phyloP scores from a whole-genome alignment of 768 basidiomycete genomes.

The Boletus tomentosulus region DNA sequence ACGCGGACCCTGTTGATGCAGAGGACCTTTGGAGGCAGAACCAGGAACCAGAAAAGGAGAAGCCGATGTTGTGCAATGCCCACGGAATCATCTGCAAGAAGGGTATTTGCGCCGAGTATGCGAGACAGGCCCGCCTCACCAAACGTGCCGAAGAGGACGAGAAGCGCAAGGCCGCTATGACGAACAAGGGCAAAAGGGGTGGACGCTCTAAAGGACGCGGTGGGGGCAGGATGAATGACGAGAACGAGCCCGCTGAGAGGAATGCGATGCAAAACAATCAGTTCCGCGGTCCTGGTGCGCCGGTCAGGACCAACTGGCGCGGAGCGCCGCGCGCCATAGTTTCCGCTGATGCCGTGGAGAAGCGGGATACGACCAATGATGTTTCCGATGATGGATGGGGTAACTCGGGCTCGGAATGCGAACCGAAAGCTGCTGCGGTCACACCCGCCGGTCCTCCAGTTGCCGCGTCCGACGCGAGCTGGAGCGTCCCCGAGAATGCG shows the following conservation, averaged over 20 bases:
- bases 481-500: constrained; percentile 18
- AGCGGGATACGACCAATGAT: constrained; percentile 16
- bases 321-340: constrained; percentile 26
- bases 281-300: constrained; percentile 29
- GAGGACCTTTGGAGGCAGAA: constrained; percentile 19
- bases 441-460: constrained; percentile 1
- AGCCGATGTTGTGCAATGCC: constrained; percentile 24
- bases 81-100: constrained; percentile 35
- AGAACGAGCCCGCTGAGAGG: background rate
- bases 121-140: constrained; percentile 19
- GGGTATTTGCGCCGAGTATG: constrained; percentile 35
- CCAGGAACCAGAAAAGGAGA: background rate
- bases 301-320: constrained; percentile 31
- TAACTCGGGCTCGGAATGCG: constrained; percentile 13
- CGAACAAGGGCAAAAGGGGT: constrained; percentile 20
- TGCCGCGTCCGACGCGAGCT: constrained; percentile 18
- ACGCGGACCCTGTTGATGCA: constrained; percentile 18
- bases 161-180: constrained; percentile 15
- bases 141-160: constrained; percentile 16
- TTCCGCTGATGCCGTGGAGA: constrained; percentile 21
- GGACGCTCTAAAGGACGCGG: constrained; percentile 9
- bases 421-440: constrained; percentile 3
- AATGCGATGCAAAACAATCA: constrained; percentile 4
- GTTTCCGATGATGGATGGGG: constrained; percentile 19
- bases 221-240: constrained; percentile 7